Evolutionary conservation across 345 rosid species (phyloP), one percentile per base, ranked within the genome.

Genomic region (Citrus inodora): DNA sequence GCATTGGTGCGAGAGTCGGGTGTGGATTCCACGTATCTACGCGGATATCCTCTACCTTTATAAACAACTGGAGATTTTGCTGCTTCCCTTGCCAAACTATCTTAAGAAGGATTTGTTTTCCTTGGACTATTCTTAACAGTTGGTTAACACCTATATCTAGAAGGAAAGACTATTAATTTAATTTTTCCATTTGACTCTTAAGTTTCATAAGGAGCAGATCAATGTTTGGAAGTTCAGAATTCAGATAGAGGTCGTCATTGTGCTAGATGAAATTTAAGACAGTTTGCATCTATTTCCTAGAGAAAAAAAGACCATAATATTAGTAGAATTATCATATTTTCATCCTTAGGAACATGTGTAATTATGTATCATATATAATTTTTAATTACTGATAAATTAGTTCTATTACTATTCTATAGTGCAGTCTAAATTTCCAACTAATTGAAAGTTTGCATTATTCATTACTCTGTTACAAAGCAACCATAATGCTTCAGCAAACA

Each of bases 1-100:
- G 95, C 95, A 30, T 61, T 91, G 84, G 91, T 85, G 78, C 82
- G 93, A 70, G 95, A 91, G 85, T 91, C 90, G 7, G 93, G 92
- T 61, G 92, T 90, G 80, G 95, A 91, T 79, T 91, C 95, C 28
- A 84, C 93, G 2, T 85, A 82, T 73, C 90, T 89, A 27, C 90
- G 90, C 5, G 92, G 93, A 85, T 89, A 72, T 79, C 80, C 93
- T 71, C 89, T 90, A 71, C 92, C 95, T 46, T 56, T 86, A 68
- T 91, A 81, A 53, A 17, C 22, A 53, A 53, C 46, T 17, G 58
- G 58, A 53, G 58, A 53, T 53, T 53, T 5, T 16, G 21, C 46
- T 71, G 67, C 66, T 32, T 71, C 7, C 35, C n/a, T 14, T 32
- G 17, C 21, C 21, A 40, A 11, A 68, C 56, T 38, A 24, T n/a